Evolutionary conservation across 2,329 filamentous ascomycete species (phyloP).

Genomic region (Venturia asperata): DNA sequence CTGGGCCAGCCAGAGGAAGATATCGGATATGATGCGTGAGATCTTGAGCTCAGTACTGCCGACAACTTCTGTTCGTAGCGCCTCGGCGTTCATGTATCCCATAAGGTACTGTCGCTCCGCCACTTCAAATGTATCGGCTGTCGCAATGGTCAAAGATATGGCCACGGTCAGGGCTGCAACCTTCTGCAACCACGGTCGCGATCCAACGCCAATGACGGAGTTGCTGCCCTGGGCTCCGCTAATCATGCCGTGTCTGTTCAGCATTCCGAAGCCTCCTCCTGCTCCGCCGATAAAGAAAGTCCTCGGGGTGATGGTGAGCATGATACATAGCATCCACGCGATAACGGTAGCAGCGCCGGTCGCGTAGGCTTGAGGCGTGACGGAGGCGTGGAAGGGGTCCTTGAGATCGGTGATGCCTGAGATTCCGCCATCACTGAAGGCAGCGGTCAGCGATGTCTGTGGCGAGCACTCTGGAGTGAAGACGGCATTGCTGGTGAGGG

Average conservation of each 20-base stretch:
- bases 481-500: slow-evolving; percentile 51
- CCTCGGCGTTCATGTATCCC: slow-evolving; percentile 71
- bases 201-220: slow-evolving; percentile 75
- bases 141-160: slow-evolving; percentile 88
- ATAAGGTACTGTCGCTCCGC: slow-evolving; percentile 72
- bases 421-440: slow-evolving; percentile 26
- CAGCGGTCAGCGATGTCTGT: slow-evolving; percentile 35
- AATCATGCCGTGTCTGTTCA: slow-evolving; percentile 77
- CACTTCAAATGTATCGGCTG: slow-evolving; percentile 80
- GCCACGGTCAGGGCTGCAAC: slow-evolving; percentile 57
- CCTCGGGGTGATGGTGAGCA: slow-evolving; percentile 89
- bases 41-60: slow-evolving; percentile 80
- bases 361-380: slow-evolving; percentile 87
- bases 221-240: slow-evolving; percentile 58
- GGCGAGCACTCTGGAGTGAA: slow-evolving; percentile 53
- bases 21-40: slow-evolving; percentile 87
- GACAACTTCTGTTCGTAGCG: slow-evolving; percentile 71
- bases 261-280: slow-evolving; percentile 59
- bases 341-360: slow-evolving; percentile 86
- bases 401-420: slow-evolving; percentile 58
- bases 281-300: slow-evolving; percentile 80
- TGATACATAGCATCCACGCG: slow-evolving; percentile 85
- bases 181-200: slow-evolving; percentile 84
- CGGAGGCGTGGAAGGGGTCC: slow-evolving; percentile 90
- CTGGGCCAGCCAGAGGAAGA: slow-evolving; percentile 94